A percentile compares a stretch with the other conserved stretches of the same genome.
phyloP scores from a whole-genome alignment of 108 stramenopile genomes.

The Cyclotella cryptica region DNA sequence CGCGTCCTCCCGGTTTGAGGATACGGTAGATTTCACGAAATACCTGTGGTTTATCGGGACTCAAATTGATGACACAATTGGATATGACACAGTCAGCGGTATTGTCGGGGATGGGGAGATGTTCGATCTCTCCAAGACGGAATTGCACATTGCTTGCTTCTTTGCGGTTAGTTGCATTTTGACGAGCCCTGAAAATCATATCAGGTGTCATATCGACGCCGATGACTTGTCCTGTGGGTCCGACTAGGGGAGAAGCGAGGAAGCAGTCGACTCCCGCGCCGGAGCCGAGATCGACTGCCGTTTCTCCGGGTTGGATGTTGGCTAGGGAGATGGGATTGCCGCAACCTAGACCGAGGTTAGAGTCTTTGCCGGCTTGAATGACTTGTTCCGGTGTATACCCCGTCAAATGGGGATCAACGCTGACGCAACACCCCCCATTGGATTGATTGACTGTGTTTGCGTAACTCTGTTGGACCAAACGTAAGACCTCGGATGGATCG shows the following conservation, averaged over 20 bases:
- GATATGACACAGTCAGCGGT: slow-evolving; percentile 84
- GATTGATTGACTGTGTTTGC: slow-evolving; percentile 44
- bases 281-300: slow-evolving; percentile 6
- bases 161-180: slow-evolving; percentile 35
- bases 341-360: slow-evolving; percentile 54
- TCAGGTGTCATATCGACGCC: slow-evolving; percentile 86
- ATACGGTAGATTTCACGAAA: slow-evolving; percentile 82
- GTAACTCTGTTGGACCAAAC: slow-evolving; percentile 40
- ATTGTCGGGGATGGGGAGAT: slow-evolving; percentile 77
- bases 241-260: slow-evolving; percentile 58
- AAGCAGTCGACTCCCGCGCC: slow-evolving; percentile 18
- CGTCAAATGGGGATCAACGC: slow-evolving; percentile 26
- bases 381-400: slow-evolving; percentile 43
- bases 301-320: slow-evolving; percentile 5
- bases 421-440: slow-evolving; percentile 39
- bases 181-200: slow-evolving; percentile 57
- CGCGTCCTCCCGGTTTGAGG: slow-evolving; percentile 84
- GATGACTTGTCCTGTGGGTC: slow-evolving; percentile 60
- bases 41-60: slow-evolving; percentile 82
- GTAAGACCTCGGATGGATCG: slow-evolving; percentile 13
- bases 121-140: slow-evolving; percentile 90
- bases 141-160: slow-evolving; percentile 73
- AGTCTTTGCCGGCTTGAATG: slow-evolving; percentile 31
- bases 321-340: slow-evolving; percentile 57
- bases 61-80: slow-evolving; percentile 93